These are phyloP conservation scores for Conidiobolus incongruus DNA, from an alignment of 371 early-diverging fungal species.

Conservation along the genomic window DNA sequence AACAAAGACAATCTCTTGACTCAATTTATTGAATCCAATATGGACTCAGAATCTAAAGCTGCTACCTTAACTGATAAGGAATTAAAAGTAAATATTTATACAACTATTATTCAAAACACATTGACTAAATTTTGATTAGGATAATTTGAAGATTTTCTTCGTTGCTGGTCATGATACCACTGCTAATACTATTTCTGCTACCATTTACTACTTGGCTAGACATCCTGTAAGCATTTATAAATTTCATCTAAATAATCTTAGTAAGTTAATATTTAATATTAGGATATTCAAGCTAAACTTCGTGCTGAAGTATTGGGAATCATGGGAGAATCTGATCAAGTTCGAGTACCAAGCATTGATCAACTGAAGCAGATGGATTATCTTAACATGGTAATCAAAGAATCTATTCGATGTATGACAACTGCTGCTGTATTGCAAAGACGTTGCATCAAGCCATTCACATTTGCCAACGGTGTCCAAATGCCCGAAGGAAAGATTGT, in stretches of 20 bases:
- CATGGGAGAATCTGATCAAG: background rate
- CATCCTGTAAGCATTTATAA: background rate
- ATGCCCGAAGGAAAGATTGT: background rate
- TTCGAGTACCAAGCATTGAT: background rate
- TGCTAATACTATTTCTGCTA: background rate
- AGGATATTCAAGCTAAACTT: slow-evolving; percentile 14
- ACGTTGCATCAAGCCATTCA: background rate
- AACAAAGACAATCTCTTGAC: background rate
- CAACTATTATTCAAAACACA: too few relatives aligned
- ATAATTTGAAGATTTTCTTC: background rate
- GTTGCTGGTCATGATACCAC: background rate
- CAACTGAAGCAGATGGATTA: background rate
- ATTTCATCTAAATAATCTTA: too few relatives aligned
- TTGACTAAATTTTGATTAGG: too few relatives aligned
- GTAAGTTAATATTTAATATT: slow-evolving; percentile 8
- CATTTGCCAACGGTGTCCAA: background rate
- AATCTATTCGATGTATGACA: background rate
- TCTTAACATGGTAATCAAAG: slow-evolving; percentile 1
- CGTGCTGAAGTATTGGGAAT: slow-evolving; percentile 14
- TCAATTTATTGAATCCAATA: background rate
- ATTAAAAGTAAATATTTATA: too few relatives aligned
- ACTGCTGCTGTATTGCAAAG: background rate
- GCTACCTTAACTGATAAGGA: too few relatives aligned
- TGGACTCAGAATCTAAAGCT: too few relatives aligned
- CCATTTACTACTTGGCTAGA: background rate